Evolutionary conservation across 805 yeast genomes (phyloP).

Genomic region (Barnettozyma salicaria): DNA sequence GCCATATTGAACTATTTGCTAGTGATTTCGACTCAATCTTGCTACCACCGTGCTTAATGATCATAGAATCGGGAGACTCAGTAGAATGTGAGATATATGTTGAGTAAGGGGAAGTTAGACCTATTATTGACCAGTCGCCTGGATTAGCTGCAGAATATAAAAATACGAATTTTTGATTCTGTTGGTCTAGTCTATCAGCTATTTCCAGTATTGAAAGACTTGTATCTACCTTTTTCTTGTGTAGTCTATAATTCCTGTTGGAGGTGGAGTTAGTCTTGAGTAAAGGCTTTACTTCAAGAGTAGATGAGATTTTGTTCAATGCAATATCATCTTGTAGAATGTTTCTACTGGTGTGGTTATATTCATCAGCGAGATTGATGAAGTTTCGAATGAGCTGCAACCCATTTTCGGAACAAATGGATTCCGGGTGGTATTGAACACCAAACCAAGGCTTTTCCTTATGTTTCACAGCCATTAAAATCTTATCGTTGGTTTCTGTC

Average conservation of each 20-base stretch:
- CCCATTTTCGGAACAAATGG: conserved; percentile 77
- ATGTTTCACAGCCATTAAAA: conserved; percentile 81
- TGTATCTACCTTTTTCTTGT: conserved; percentile 2
- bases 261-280: background rate
- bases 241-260: background rate
- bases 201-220: conserved; percentile 36
- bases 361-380: conserved; percentile 21
- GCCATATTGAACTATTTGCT: conserved; percentile 42
- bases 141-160: conserved; percentile 78
- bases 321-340: conserved; percentile 13
- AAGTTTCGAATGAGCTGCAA: conserved; percentile 54
- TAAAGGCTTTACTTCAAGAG: conserved; percentile 18
- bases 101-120: conserved; percentile 46
- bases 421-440: conserved; percentile 97
- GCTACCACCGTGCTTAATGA: background rate
- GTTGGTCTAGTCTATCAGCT: conserved; percentile 39
- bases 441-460: conserved; percentile 66
- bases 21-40: background rate
- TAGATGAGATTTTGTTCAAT: conserved; percentile 8
- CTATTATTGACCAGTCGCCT: conserved; percentile 85
- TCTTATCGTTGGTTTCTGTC: conserved; percentile 23
- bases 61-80: conserved; percentile 25
- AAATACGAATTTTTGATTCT: conserved; percentile 44
- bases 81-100: conserved; percentile 58
- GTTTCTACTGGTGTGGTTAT: conserved; percentile 24